Base-by-base conservation (phyloP, 1,284 basidiomycete species). In the Ceratobasidium sp. region DNA sequence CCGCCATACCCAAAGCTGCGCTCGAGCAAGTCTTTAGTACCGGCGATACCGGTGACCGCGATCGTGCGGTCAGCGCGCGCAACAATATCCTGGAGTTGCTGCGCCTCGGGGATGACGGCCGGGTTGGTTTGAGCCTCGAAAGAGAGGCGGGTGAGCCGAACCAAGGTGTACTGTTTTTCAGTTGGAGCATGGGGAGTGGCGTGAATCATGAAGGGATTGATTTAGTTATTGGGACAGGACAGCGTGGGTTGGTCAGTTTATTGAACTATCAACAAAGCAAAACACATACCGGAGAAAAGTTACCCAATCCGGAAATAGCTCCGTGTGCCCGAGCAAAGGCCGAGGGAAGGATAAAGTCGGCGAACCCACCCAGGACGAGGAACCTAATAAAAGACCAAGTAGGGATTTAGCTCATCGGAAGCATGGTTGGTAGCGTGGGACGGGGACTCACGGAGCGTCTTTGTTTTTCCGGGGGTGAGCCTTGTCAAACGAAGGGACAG, bases 31-130 rank as follows among this genome's bases (percentile, higher is more conserved):
- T 86, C 91, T 85, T 97, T 97, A 15, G 93, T 95, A 7, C 95
- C 95, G 0, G 92, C 85, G 80, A 97, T 93, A 3, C 92, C 92
- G 2, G 89, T 85, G 82, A 93, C 92, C 37, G 92, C 89, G 80
- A 95, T 91, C 15, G 93, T 92, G 79, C 87, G 91, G 82, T 97
- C 95, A 2, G 91, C 94, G 44, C 89, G 90, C 29, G 93, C 92
- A 67, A 94, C 87, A 77, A 95, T 89, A 37, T 91, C 92, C 83
- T 97, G 95, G 59, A 97, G 82, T 34, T 86, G 86, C 81, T 92
- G 91, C 0, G 94, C 93, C 83, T 94, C 90, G 1, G 87, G 83
- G 64, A 96, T 87, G 34, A 89, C 82, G n/a, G 88, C 80, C 13
- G 86, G 84, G 79, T 91, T 87, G 57, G 85, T 84, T 77, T 85